Percentiles rank a stretch among this genome's conserved stretches.
phyloP scores from a whole-genome alignment of 495 filamentous ascomycete genomes.

The Penicillium canescens region DNA sequence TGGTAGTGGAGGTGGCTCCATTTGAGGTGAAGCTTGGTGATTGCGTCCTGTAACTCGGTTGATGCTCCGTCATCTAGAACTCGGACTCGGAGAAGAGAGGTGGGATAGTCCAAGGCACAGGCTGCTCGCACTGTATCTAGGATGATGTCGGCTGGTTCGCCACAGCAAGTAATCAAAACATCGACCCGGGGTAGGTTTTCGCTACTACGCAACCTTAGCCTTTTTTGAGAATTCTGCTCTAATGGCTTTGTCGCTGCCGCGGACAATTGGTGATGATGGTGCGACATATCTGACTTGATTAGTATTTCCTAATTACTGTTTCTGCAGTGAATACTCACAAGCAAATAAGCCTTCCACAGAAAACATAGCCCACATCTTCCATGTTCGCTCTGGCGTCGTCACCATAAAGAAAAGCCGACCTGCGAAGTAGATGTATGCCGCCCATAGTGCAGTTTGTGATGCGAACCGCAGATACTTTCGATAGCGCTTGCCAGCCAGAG shows the following conservation, averaged over 20 bases:
- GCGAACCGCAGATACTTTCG: constrained; percentile 21
- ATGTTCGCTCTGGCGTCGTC: constrained; percentile 12
- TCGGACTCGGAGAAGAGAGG: constrained; percentile 44
- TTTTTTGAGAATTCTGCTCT: constrained; percentile 10
- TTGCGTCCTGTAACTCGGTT: constrained; percentile 26
- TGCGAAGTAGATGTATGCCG: constrained; percentile 21
- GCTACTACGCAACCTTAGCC: constrained; percentile 24
- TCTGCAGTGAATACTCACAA: constrained; percentile 14
- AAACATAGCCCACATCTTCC: constrained; percentile 35
- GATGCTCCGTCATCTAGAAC: constrained; percentile 53
- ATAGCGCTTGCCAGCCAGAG: constrained; percentile 16
- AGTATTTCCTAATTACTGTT: not conserved
- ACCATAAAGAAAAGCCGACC: constrained; percentile 19
- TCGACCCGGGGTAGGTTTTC: constrained; percentile 43
- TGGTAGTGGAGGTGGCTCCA: constrained; percentile 49
- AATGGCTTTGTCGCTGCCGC: constrained; percentile 16
- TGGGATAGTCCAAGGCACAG: constrained; percentile 48
- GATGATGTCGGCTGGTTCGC: constrained; percentile 50
- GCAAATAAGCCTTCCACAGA: constrained; percentile 28
- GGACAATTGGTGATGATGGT: constrained; percentile 28
- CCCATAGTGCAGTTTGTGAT: constrained; percentile 26
- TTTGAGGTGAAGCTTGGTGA: constrained; percentile 22
- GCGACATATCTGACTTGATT: constrained; percentile 18
- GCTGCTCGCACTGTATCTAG: constrained; percentile 53
- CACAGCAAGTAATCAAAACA: constrained; percentile 49